Percentiles rank a stretch among this genome's conserved stretches.
phyloP scores from a whole-genome alignment of 306 rosid genomes.

The Citrullus colocynthis region DNA sequence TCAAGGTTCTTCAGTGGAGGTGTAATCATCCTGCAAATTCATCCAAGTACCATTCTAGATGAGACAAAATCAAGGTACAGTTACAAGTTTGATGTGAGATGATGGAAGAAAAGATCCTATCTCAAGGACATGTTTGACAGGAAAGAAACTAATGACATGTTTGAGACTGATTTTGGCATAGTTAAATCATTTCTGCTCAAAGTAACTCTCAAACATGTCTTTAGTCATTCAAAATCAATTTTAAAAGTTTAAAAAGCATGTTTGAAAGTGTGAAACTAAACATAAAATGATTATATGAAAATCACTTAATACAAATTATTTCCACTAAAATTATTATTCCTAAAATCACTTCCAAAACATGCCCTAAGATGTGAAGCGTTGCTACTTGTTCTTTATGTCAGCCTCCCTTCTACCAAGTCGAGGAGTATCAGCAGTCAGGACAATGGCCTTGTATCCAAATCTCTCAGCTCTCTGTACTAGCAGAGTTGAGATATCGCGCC shows the following conservation, averaged over 20 bases:
- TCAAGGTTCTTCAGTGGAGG: conserved; percentile 45
- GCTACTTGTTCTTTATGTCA: conserved; percentile 47
- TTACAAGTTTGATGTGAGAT: not conserved
- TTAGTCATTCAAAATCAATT: not conserved
- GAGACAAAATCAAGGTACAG: not conserved
- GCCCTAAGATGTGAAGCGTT: not conserved
- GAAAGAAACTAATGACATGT: not conserved
- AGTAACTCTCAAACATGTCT: not conserved
- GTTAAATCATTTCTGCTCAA: not conserved
- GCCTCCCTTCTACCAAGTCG: conserved; percentile 57
- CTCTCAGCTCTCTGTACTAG: conserved; percentile 47
- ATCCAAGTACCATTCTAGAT: not conserved
- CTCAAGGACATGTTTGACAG: not conserved
- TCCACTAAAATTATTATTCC: not conserved
- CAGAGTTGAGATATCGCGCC: conserved; percentile 31
- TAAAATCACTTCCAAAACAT: not conserved
- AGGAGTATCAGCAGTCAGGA: conserved; percentile 45
- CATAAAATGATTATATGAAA: not conserved
- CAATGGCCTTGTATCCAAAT: conserved; percentile 45
- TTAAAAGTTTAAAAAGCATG: not conserved
- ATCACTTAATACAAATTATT: not conserved
- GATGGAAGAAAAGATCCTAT: not conserved
- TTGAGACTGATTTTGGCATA: not conserved
- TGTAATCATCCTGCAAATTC: conserved; percentile 35
- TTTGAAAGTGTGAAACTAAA: not conserved